These are phyloP conservation scores for Elongisporangium anandrum DNA, from an alignment of 352 stramenopile genomes.

Conservation along the genomic window DNA sequence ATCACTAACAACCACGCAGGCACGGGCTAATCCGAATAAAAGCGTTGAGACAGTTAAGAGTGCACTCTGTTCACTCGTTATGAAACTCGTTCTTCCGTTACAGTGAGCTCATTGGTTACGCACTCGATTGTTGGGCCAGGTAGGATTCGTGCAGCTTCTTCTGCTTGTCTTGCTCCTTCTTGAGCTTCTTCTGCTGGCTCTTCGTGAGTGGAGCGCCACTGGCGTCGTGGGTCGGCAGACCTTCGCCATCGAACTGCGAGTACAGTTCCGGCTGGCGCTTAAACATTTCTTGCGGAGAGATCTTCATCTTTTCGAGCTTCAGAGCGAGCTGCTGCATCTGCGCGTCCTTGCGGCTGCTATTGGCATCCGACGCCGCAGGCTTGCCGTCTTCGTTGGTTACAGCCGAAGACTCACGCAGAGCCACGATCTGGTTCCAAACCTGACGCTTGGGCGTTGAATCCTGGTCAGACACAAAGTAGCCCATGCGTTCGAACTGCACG, in stretches of 20 bases:
- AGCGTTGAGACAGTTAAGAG: too few species aligned
- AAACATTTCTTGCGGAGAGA: slow-evolving; percentile 82
- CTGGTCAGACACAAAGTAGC: slow-evolving; percentile 97
- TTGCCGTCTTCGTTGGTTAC: slow-evolving; percentile 26
- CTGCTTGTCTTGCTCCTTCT: slow-evolving; percentile 88
- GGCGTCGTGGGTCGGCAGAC: slow-evolving; percentile 73
- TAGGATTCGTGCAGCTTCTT: slow-evolving; percentile 80
- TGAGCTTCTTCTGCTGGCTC: slow-evolving; percentile 82
- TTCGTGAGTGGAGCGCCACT: slow-evolving; percentile 63
- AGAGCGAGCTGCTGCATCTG: slow-evolving; percentile 80
- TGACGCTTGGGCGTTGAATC: slow-evolving; percentile 90
- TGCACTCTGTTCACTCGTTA: neutral
- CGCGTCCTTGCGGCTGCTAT: slow-evolving; percentile 77
- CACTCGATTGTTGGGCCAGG: slow-evolving; percentile 23
- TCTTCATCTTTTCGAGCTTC: slow-evolving; percentile 93
- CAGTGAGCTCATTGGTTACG: neutral
- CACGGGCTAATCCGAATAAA: too few species aligned
- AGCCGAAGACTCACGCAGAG: slow-evolving; percentile 85
- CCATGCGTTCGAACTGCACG: slow-evolving; percentile 97
- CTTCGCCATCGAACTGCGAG: slow-evolving; percentile 63
- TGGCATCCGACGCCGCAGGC: slow-evolving; percentile 14
- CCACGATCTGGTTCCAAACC: slow-evolving; percentile 97
- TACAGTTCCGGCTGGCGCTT: slow-evolving; percentile 64
- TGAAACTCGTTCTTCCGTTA: neutral
- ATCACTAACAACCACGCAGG: too few species aligned